These are phyloP conservation scores for Calonectria crousiana DNA, from an alignment of 2,329 filamentous ascomycete genomes.

Conservation along the genomic window DNA sequence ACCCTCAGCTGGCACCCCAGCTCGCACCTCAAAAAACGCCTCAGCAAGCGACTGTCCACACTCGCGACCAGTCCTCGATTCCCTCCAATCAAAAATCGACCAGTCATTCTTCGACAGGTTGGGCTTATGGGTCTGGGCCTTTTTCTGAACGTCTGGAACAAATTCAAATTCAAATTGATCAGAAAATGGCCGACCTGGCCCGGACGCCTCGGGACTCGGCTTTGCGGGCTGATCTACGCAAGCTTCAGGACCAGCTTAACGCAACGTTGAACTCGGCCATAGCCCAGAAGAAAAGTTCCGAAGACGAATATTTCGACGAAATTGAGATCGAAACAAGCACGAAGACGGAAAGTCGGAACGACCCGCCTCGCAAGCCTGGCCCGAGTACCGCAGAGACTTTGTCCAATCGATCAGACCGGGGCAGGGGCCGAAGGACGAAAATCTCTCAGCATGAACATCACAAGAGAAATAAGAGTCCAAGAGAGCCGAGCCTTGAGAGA, in stretches of 20 bases:
- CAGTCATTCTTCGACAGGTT: neutral
- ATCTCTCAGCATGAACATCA: neutral
- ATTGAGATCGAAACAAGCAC: neutral
- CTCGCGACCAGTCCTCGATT: neutral
- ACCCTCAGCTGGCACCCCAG: slow-evolving; percentile 8
- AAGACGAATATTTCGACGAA: neutral
- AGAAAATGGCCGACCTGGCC: slow-evolving; percentile 41
- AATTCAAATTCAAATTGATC: slow-evolving; percentile 45
- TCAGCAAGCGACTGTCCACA: neutral
- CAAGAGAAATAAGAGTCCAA: neutral
- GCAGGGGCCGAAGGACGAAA: neutral
- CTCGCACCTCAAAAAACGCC: neutral
- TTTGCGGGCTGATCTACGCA: slow-evolving; percentile 40
- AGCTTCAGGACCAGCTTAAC: slow-evolving; percentile 48
- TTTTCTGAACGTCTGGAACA: slow-evolving; percentile 38
- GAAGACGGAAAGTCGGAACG: neutral
- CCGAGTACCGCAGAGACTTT: too few relatives aligned
- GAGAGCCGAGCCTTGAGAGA: slow-evolving; percentile 36
- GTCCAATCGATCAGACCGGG: neutral
- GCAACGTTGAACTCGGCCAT: slow-evolving; percentile 44
- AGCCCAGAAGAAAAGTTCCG: slow-evolving; percentile 11
- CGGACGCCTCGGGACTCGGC: slow-evolving; percentile 35
- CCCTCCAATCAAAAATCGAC: neutral
- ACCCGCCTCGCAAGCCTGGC: neutral
- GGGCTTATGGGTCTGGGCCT: slow-evolving; percentile 17